Percentiles rank a stretch among this genome's conserved stretches.
These are phyloP conservation scores for Zalerion maritima DNA, from an alignment of 495 filamentous ascomycete species.

Conservation along the genomic window DNA sequence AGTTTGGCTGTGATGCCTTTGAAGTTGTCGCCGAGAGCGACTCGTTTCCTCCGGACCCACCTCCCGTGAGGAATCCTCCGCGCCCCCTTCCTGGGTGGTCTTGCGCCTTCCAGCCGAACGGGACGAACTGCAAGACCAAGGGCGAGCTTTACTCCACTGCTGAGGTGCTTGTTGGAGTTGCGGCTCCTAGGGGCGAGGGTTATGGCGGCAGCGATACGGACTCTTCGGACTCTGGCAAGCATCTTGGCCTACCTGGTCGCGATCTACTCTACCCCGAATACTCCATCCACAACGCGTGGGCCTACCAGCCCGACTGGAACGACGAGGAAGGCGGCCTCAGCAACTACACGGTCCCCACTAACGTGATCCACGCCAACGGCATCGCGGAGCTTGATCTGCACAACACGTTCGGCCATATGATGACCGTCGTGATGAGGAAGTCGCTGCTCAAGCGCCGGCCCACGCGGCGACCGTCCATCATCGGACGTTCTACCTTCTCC, in stretches of 20 bases:
- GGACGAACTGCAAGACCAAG: conserved; percentile 14
- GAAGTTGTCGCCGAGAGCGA: conserved; percentile 33
- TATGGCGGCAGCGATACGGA: no score
- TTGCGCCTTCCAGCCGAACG: conserved; percentile 50
- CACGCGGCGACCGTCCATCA: conserved; percentile 53
- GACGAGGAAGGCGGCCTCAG: conserved; percentile 44
- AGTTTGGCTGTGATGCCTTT: conserved; percentile 57
- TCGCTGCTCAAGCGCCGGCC: conserved; percentile 62
- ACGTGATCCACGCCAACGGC: conserved; percentile 59
- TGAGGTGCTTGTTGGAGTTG: no score
- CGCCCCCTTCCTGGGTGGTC: conserved; percentile 58
- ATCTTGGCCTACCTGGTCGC: conserved; percentile 43
- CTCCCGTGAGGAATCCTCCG: conserved; percentile 45
- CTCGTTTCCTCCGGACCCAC: conserved; percentile 50
- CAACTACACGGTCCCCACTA: conserved; percentile 60
- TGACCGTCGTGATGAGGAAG: conserved; percentile 49
- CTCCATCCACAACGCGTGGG: conserved; percentile 54
- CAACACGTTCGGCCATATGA: conserved; percentile 81
- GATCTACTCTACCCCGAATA: conserved; percentile 62
- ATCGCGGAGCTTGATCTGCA: conserved; percentile 59
- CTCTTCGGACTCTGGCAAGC: conserved; percentile 20
- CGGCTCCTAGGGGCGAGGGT: no score
- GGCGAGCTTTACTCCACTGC: no score
- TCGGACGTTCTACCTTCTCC: conserved; percentile 73
- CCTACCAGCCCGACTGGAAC: conserved; percentile 28